These are phyloP conservation scores for Entamoeba dispar DNA, from an alignment of 208 protist genomes.

Conservation along the genomic window DNA sequence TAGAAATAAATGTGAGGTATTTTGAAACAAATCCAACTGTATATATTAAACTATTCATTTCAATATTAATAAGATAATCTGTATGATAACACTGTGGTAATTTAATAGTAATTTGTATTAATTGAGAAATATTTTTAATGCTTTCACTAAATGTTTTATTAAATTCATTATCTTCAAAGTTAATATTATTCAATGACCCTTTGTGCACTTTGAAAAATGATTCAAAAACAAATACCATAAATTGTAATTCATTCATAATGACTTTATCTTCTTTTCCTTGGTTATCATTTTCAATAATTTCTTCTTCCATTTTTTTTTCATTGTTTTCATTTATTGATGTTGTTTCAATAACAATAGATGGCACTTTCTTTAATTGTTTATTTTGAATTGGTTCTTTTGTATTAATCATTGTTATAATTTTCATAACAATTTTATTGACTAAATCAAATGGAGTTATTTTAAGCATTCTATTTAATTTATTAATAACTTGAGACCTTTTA, in stretches of 20 bases:
- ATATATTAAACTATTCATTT: not conserved
- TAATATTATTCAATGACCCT: too few species aligned
- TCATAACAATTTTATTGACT: not conserved
- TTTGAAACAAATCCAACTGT: not conserved
- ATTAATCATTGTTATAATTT: not conserved
- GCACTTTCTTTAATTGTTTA: too few species aligned
- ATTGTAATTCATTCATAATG: not conserved
- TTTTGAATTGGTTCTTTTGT: not conserved
- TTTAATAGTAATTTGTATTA: not conserved
- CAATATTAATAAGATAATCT: not conserved
- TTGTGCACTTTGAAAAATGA: too few species aligned
- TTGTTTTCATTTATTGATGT: not conserved
- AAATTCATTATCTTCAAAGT: too few species aligned
- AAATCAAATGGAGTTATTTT: not conserved
- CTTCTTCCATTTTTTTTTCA: not conserved
- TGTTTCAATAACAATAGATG: too few species aligned
- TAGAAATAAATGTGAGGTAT: not conserved
- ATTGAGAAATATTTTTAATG: not conserved
- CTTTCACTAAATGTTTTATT: too few species aligned
- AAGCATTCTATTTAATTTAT: not conserved
- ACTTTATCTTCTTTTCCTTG: not conserved
- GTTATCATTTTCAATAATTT: not conserved
- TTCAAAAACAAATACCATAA: too few species aligned
- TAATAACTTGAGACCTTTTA: not conserved
- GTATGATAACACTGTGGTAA: not conserved